Base-by-base conservation (phyloP, 306 rosid species). In the Begonia masoniana region DNA sequence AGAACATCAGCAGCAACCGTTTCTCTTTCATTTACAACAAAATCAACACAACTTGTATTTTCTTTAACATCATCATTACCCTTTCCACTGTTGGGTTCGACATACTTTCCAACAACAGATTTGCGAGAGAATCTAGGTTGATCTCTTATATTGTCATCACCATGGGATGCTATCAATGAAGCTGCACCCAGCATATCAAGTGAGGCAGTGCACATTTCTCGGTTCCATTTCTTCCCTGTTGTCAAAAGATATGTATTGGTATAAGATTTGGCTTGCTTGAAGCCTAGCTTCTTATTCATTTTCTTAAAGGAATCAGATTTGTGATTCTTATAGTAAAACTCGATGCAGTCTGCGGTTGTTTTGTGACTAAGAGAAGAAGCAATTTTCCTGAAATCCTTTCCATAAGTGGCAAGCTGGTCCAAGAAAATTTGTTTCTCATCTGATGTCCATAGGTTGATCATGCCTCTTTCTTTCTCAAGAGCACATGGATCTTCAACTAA, bases 321-420 rank as follows among this genome's bases (percentile, higher is more conserved):
- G 58, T 87, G 99, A 49, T 87, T 81, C 62, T 84, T 92, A 82
- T 92, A 92, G 68, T 92, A 92, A 68, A 83, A 92, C 65, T 92
- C 87, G 10, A 92, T 81, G 78, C 96, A 92, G 56, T 92, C 99
- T 0, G 99, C 99, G 11, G 82, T 87, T 59, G 99, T 87, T 78
- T 83, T 92, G 78, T 83, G 95, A 50, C 75, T 77, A 15, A 92
- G 81, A 61, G 76, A 92, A 35, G 87, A 83, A 45, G 99, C 78
- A 54, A 92, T 79, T 72, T 76, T 86, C 19, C 74, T 64, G 54
- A 92, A 92, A 68, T 92, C 87, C 74, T 92, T 92, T 64, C 99
- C 96, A 24, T 60, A 69, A 3, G 50, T 58, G 51, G 76, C 77
- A 24, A 75, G 71, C 69, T 92, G 83, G 60, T 81, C 88, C 70